phyloP scores from a whole-genome alignment of 129 eudicot species.

The Chrysanthemum seticuspe region DNA sequence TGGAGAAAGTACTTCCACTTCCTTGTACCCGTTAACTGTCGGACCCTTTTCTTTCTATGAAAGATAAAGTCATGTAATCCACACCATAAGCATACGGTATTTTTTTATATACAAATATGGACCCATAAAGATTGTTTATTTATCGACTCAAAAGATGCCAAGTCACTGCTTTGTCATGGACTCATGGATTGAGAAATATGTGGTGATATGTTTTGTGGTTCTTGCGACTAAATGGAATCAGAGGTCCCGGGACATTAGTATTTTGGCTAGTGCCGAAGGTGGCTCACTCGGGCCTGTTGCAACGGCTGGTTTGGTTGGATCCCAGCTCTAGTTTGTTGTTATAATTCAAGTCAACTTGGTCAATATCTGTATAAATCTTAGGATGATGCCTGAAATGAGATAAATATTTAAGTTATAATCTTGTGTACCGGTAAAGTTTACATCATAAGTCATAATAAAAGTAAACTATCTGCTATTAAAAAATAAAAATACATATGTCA shows the following conservation, averaged over 20 bases:
- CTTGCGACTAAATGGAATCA: conserved; percentile 49
- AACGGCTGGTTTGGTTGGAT: conserved; percentile 50
- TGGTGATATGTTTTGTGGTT: conserved; percentile 51
- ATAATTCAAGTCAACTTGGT: conserved; percentile 17
- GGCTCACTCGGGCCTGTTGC: conserved; percentile 67
- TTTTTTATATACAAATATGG: conserved; percentile 48
- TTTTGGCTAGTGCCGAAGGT: conserved; percentile 65
- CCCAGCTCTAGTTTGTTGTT: conserved; percentile 35
- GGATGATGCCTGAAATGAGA: background rate
- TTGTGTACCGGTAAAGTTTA: too few species aligned
- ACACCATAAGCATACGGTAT: conserved; percentile 35
- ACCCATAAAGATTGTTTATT: conserved; percentile 54
- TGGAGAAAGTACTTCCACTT: conserved; percentile 32
- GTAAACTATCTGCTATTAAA: too few species aligned
- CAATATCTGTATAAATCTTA: conserved; percentile 15
- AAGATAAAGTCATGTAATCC: conserved; percentile 57
- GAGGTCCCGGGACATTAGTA: conserved; percentile 35
- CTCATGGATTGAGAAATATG: conserved; percentile 64
- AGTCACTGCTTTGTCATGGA: conserved; percentile 57
- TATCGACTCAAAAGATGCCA: conserved; percentile 55
- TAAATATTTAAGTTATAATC: too few species aligned
- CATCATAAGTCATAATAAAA: too few species aligned
- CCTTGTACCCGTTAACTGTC: conserved; percentile 46
- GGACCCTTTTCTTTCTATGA: conserved; percentile 53
- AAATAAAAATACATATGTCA: too few species aligned